Evolutionary conservation across 345 rosid genomes (phyloP), one percentile per base, ranked within the genome.

Genomic region (Carallia pectinifolia): DNA sequence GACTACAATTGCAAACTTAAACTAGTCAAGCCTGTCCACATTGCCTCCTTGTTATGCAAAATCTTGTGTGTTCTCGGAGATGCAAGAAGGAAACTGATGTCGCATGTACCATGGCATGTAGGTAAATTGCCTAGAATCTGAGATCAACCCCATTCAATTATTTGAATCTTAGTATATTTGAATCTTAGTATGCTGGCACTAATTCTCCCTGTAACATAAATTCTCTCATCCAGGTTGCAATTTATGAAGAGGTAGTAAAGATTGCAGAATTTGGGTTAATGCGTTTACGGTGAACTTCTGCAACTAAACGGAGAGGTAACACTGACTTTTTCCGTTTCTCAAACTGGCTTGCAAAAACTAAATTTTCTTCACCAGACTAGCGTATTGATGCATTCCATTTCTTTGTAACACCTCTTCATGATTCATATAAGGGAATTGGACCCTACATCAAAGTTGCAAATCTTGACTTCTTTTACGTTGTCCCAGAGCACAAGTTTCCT

Each of bases 241-340:
- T 91, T 83, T 89, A 87, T 85, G 82, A 80, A 81, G 98, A 96
- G 69, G 85, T 88, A 81, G 97, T 96, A 81, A 87, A 91, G 81
- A 89, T 89, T 71, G 97, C 97, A 66, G 90, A 88, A 70, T 78
- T 88, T 38, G 96, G 93, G 67, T 89, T 88, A 74, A 71, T 93
- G 97, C 96, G 97, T 93, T 8, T 91, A 85, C 19, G 96, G 98
- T 33, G 90, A 87, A 82, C 92, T 93, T 73, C 84, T 93, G 65
- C 88, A 88, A 80, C 87, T 93, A 53, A 86, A 77, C 74, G 98
- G 97, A 76, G 88, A 86, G 96, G 97, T 93, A 82, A 76, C 16
- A 5, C 6, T 71, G 39, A 15, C 65, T 37, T 8, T 61, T 33
- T 52, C 69, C 8, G n/a, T 40, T 19, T 16, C 16, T 30, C 7